Conservation (phyloP, 2,329 filamentous ascomycete species). For the Aureobasidium vineae region DNA sequence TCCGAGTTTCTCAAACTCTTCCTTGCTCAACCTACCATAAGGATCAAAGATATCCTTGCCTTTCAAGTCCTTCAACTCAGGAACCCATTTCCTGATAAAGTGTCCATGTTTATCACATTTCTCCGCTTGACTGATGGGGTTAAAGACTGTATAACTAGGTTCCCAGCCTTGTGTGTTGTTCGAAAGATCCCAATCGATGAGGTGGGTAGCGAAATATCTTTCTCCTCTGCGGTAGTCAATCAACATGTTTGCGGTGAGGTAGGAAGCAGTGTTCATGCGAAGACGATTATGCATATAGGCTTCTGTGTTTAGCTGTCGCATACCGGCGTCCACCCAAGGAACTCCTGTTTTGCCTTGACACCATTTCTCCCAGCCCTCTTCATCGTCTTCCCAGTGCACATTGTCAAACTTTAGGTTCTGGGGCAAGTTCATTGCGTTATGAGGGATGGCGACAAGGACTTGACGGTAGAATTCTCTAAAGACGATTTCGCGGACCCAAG, state of each 20-base stretch:
- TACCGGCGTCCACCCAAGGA: slow-evolving; percentile 53
- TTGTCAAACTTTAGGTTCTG: slow-evolving; percentile 54
- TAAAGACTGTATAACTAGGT: slow-evolving; percentile 52
- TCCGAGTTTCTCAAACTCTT: slow-evolving; percentile 51
- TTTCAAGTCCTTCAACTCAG: slow-evolving; percentile 41
- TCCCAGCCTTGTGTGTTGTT: slow-evolving; percentile 56
- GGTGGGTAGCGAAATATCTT: slow-evolving; percentile 52
- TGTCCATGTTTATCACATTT: slow-evolving; percentile 42
- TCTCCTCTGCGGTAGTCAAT: slow-evolving; percentile 53
- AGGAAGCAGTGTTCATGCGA: slow-evolving; percentile 52
- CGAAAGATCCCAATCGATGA: slow-evolving; percentile 50
- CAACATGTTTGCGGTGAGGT: slow-evolving; percentile 51
- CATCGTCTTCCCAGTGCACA: slow-evolving; percentile 52
- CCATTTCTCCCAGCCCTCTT: slow-evolving; percentile 52
- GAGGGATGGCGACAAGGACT: slow-evolving; percentile 48
- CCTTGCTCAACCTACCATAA: slow-evolving; percentile 44
- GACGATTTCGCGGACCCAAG: slow-evolving; percentile 53
- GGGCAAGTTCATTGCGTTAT: slow-evolving; percentile 52
- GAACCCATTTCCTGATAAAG: slow-evolving; percentile 42
- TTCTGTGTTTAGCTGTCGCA: slow-evolving; percentile 51
- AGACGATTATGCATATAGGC: slow-evolving; percentile 55
- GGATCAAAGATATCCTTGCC: slow-evolving; percentile 53
- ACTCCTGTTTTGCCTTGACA: slow-evolving; percentile 49
- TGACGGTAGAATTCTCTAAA: slow-evolving; percentile 54
- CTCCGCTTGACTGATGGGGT: slow-evolving; percentile 43